These are phyloP conservation scores for Trichoderma pleuroti DNA, from an alignment of 2,329 filamentous ascomycete genomes.

Conservation along the genomic window DNA sequence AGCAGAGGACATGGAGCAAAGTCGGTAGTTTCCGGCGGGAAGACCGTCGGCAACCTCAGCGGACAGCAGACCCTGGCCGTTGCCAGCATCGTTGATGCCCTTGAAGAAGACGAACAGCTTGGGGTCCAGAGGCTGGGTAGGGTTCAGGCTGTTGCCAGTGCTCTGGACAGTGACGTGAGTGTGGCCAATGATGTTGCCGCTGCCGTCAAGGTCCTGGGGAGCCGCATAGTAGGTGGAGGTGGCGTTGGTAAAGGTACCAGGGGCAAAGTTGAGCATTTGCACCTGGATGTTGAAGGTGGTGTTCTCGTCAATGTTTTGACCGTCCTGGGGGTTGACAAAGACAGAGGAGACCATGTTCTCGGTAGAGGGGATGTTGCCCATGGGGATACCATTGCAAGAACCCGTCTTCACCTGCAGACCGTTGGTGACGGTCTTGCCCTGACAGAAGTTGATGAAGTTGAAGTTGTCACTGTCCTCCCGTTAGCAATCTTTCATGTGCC, in stretches of 20 bases:
- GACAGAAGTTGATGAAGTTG: slow-evolving; percentile 65
- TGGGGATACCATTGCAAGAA: slow-evolving; percentile 60
- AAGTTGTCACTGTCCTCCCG: slow-evolving; percentile 45
- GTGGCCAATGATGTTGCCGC: slow-evolving; percentile 55
- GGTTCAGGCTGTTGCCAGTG: slow-evolving; percentile 49
- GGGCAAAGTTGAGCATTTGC: slow-evolving; percentile 49
- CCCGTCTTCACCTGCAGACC: slow-evolving; percentile 55
- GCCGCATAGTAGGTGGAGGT: slow-evolving; percentile 58
- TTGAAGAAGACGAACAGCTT: slow-evolving; percentile 60
- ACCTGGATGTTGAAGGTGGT: slow-evolving; percentile 52
- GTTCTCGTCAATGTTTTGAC: slow-evolving; percentile 45
- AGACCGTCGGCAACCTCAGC: slow-evolving; percentile 56
- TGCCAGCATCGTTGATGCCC: slow-evolving; percentile 60
- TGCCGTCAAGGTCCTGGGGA: slow-evolving; percentile 49
- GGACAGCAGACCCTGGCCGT: slow-evolving; percentile 51
- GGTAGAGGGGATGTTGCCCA: slow-evolving; percentile 57
- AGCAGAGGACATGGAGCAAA: slow-evolving; percentile 61
- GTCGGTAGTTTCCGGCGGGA: slow-evolving; percentile 59
- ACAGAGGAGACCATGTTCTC: slow-evolving; percentile 56
- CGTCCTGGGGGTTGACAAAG: slow-evolving; percentile 51
- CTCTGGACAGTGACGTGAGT: slow-evolving; percentile 58
- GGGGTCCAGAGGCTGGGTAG: slow-evolving; percentile 50
- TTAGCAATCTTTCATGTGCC: slow-evolving; percentile 38
- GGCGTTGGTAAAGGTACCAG: slow-evolving; percentile 61
- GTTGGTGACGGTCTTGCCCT: slow-evolving; percentile 54